A percentile compares a stretch with the other conserved stretches of the same genome.
phyloP scores from a whole-genome alignment of 257 asterid species.

The Solanum etuberosum region DNA sequence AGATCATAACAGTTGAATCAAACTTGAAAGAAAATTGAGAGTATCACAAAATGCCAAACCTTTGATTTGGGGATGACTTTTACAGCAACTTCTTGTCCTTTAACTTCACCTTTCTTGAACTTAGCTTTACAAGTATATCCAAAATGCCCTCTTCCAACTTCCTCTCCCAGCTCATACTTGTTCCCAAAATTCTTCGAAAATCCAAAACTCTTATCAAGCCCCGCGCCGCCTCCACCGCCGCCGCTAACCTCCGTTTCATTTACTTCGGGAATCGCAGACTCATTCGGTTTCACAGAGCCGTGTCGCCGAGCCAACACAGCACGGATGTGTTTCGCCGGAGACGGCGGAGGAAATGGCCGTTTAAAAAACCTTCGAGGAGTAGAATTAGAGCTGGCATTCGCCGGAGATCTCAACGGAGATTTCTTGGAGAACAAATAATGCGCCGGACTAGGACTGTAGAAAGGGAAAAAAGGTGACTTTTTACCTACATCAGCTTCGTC shows the following conservation, averaged over 20 bases:
- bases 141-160: slow-evolving; percentile 95
- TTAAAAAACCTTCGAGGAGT: slow-evolving; percentile 74
- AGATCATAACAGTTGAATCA: background rate
- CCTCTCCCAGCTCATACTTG: slow-evolving; percentile 84
- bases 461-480: slow-evolving; percentile 80
- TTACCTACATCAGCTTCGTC: slow-evolving; percentile 33
- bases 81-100: slow-evolving; percentile 82
- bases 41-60: slow-evolving; percentile 27
- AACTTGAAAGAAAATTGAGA: background rate
- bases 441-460: slow-evolving; percentile 94
- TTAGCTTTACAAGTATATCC: slow-evolving; percentile 87
- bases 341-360: slow-evolving; percentile 87
- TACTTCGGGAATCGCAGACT: slow-evolving; percentile 55
- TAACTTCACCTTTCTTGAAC: slow-evolving; percentile 78
- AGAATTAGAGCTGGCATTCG: slow-evolving; percentile 18
- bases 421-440: slow-evolving; percentile 68
- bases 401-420: slow-evolving; percentile 80
- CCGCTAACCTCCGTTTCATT: slow-evolving; percentile 25
- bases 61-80: slow-evolving; percentile 87
- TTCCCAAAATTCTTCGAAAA: slow-evolving; percentile 63
- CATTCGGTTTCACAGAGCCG: slow-evolving; percentile 80
- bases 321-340: slow-evolving; percentile 93
- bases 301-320: slow-evolving; percentile 79
- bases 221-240: slow-evolving; percentile 5
- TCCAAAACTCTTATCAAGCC: slow-evolving; percentile 77